Conservation (phyloP, 148 eudicot species). For the Cornus controversa region DNA sequence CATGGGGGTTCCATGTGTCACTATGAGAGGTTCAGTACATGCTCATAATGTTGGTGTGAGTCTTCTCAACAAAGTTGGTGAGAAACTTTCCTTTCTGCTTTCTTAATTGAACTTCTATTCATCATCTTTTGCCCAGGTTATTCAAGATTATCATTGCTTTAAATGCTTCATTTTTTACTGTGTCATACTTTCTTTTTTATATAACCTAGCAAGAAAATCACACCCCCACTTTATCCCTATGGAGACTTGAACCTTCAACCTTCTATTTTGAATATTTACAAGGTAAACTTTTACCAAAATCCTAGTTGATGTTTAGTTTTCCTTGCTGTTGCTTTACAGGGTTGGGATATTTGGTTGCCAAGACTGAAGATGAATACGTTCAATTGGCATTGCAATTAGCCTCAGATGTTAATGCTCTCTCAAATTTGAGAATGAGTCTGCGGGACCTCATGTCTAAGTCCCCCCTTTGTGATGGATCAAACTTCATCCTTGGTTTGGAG, state of each 20-base stretch:
- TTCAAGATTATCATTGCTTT: background rate
- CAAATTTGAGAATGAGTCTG: slow-evolving; percentile 69
- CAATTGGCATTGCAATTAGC: slow-evolving; percentile 71
- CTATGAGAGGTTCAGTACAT: slow-evolving; percentile 92
- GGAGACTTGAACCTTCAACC: too few species aligned
- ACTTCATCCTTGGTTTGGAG: slow-evolving; percentile 67
- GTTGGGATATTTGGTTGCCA: slow-evolving; percentile 69
- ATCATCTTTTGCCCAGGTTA: background rate
- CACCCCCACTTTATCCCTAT: too few species aligned
- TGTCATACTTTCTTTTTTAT: background rate
- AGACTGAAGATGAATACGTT: slow-evolving; percentile 90
- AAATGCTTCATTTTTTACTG: background rate
- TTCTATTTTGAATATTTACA: background rate
- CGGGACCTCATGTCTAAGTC: slow-evolving; percentile 89
- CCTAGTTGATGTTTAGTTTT: background rate
- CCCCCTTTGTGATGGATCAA: slow-evolving; percentile 82
- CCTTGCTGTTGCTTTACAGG: slow-evolving; percentile 41
- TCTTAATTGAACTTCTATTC: background rate
- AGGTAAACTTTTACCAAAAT: background rate
- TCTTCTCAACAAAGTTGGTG: slow-evolving; percentile 90
- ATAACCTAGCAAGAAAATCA: too few species aligned
- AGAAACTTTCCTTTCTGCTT: slow-evolving; percentile 22
- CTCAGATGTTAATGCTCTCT: slow-evolving; percentile 64
- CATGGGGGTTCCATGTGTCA: slow-evolving; percentile 99
- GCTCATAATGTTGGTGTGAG: slow-evolving; percentile 99